A percentile compares a stretch with the other conserved stretches of the same genome.
These are phyloP conservation scores for Fragilaria radians DNA, from an alignment of 108 stramenopile species.

Conservation along the genomic window DNA sequence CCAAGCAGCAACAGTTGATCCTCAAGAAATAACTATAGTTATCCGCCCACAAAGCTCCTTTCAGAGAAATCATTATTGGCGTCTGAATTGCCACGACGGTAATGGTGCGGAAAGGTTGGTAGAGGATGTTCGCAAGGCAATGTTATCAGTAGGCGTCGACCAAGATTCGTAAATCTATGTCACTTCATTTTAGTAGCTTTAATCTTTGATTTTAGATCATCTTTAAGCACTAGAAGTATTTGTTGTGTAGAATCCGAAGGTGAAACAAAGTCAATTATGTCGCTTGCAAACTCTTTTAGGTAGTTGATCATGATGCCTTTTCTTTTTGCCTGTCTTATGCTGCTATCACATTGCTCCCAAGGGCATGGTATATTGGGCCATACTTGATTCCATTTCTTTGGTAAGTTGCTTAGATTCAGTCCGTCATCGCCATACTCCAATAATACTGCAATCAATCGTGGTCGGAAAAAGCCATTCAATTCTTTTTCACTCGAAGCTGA, in stretches of 20 bases:
- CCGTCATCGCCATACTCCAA: conserved; percentile 77
- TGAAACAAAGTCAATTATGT: too few relatives aligned
- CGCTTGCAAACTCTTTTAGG: too few relatives aligned
- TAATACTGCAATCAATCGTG: conserved; percentile 63
- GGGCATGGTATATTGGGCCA: conserved; percentile 82
- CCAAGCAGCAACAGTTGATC: conserved; percentile 73
- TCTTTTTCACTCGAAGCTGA: not conserved
- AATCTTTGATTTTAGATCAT: too few relatives aligned
- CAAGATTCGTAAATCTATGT: too few relatives aligned
- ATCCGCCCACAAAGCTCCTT: conserved; percentile 49
- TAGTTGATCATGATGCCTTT: too few relatives aligned
- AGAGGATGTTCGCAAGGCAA: conserved; percentile 70
- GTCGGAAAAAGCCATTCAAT: conserved; percentile 42
- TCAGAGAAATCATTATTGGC: conserved; percentile 65
- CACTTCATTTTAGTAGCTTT: too few relatives aligned
- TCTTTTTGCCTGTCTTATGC: too few relatives aligned
- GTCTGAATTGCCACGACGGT: conserved; percentile 70
- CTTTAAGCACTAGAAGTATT: too few relatives aligned
- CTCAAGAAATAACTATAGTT: conserved; percentile 63
- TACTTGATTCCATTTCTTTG: conserved; percentile 77
- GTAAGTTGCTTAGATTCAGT: conserved; percentile 50
- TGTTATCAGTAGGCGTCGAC: conserved; percentile 13
- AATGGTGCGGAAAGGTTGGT: conserved; percentile 73
- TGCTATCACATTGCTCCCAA: too few relatives aligned
- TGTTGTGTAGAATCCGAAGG: too few relatives aligned